Percentiles rank a stretch among this genome's conserved stretches.
Evolutionary conservation across 305 asterid genomes (phyloP).

Genomic region (Fraxinus angustifolia): DNA sequence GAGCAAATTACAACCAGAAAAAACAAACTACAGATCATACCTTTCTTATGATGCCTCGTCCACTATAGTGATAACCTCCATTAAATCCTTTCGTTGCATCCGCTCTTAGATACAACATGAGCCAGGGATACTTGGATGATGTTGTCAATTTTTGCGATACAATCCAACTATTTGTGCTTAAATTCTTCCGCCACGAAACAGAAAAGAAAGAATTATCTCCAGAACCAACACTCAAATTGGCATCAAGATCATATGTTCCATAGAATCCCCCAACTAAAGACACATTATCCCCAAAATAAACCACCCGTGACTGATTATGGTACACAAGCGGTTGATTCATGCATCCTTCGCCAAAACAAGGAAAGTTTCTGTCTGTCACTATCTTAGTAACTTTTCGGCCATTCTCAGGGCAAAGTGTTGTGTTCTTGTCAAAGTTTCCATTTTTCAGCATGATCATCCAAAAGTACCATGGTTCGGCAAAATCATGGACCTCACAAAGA

Average conservation of each 20-base stretch:
- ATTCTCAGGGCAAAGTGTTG: slow-evolving; percentile 72
- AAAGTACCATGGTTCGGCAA: slow-evolving; percentile 48
- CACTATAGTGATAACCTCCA: slow-evolving; percentile 74
- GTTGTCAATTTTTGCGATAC: slow-evolving; percentile 56
- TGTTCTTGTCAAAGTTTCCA: slow-evolving; percentile 74
- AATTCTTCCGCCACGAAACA: slow-evolving; percentile 60
- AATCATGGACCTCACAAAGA: slow-evolving; percentile 49
- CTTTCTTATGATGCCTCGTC: slow-evolving; percentile 71
- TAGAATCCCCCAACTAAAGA: slow-evolving; percentile 68
- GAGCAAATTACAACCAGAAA: neutral
- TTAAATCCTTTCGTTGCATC: slow-evolving; percentile 67
- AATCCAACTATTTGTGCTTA: slow-evolving; percentile 61
- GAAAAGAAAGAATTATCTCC: slow-evolving; percentile 52
- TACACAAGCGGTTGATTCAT: slow-evolving; percentile 81
- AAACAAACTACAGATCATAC: slow-evolving; percentile 29
- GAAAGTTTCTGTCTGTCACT: slow-evolving; percentile 56
- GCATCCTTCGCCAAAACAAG: slow-evolving; percentile 79
- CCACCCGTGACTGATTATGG: slow-evolving; percentile 47
- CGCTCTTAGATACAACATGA: slow-evolving; percentile 71
- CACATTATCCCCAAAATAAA: slow-evolving; percentile 17
- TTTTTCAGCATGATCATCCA: slow-evolving; percentile 87
- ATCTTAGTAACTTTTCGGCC: slow-evolving; percentile 63
- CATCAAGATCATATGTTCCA: slow-evolving; percentile 74
- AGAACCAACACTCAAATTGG: slow-evolving; percentile 39
- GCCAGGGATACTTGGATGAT: slow-evolving; percentile 77